Conservation (phyloP, 768 basidiomycete genomes). For the Leccinum ochraceum region DNA sequence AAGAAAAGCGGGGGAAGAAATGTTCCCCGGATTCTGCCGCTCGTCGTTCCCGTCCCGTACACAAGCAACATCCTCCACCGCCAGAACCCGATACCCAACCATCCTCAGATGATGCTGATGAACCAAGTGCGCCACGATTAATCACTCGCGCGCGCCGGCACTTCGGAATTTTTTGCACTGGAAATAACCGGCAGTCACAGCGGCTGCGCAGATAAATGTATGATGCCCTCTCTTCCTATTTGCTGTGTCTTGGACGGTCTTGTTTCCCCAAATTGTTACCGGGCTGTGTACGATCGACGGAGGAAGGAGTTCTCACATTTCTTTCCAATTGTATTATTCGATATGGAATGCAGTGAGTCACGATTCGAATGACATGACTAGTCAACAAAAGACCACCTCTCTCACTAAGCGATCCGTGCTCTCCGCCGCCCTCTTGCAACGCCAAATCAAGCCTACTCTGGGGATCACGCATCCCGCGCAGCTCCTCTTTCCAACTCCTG, state of each 20-base stretch:
- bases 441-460: slow-evolving; percentile 1
- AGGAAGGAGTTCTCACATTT: slow-evolving; percentile 2
- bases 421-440: background rate
- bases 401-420: slow-evolving; percentile 3
- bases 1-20: slow-evolving; percentile 20
- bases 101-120: slow-evolving; percentile 6
- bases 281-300: slow-evolving; percentile 14
- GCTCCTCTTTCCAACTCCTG: slow-evolving; percentile 43
- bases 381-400: slow-evolving; percentile 32
- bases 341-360: background rate
- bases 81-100: slow-evolving; percentile 13
- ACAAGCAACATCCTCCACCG: slow-evolving; percentile 25
- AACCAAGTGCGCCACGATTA: slow-evolving; percentile 10
- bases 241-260: background rate
- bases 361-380: slow-evolving; percentile 1
- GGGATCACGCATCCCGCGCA: slow-evolving; percentile 30
- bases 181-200: slow-evolving; percentile 26
- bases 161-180: slow-evolving; percentile 42
- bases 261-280: slow-evolving; percentile 9
- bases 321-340: slow-evolving; percentile 9
- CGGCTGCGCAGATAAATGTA: slow-evolving; percentile 11
- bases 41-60: slow-evolving; percentile 27
- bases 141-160: slow-evolving; percentile 22
- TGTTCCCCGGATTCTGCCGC: slow-evolving; percentile 4
- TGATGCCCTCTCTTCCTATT: background rate